Evolutionary conservation across 192 early-diverging fungal genomes (phyloP).

Genomic region (Coemansia sp.): DNA sequence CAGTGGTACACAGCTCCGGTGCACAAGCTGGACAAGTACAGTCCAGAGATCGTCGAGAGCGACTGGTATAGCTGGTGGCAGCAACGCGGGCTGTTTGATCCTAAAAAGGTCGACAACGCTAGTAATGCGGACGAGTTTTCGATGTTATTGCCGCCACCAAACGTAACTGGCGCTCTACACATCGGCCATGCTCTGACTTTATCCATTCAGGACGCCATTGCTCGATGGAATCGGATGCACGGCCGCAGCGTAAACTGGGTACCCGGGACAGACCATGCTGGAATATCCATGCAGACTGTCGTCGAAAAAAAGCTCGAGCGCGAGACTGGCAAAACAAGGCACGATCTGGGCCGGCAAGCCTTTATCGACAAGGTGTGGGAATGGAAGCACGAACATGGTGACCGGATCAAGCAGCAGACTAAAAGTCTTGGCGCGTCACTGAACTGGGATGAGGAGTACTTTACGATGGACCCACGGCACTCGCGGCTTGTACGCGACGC

Average conservation of each 20-base stretch:
- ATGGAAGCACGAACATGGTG: slow-evolving; percentile 81
- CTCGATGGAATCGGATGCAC: slow-evolving; percentile 84
- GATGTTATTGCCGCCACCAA: slow-evolving; percentile 94
- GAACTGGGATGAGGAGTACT: slow-evolving; percentile 83
- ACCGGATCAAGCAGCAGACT: slow-evolving; percentile 83
- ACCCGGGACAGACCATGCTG: slow-evolving; percentile 97
- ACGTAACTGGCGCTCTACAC: slow-evolving; percentile 95
- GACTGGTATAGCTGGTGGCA: slow-evolving; percentile 99
- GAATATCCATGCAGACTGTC: slow-evolving; percentile 95
- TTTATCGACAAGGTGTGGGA: slow-evolving; percentile 86
- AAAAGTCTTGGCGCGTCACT: slow-evolving; percentile 80
- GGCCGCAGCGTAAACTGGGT: slow-evolving; percentile 90
- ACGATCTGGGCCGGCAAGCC: slow-evolving; percentile 82
- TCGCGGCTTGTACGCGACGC: slow-evolving; percentile 82
- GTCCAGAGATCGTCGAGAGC: slow-evolving; percentile 67
- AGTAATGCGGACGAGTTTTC: slow-evolving; percentile 61
- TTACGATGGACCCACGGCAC: slow-evolving; percentile 86
- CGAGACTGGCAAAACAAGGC: slow-evolving; percentile 62
- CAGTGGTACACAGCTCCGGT: slow-evolving; percentile 34
- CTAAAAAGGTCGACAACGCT: slow-evolving; percentile 23
- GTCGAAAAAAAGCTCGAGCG: slow-evolving; percentile 83
- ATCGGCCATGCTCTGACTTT: slow-evolving; percentile 91
- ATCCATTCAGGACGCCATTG: slow-evolving; percentile 80
- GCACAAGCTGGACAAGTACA: slow-evolving; percentile 49
- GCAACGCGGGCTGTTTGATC: slow-evolving; percentile 63